Base-by-base conservation (phyloP, 306 rosid species). In the Ochetophila trinervis region DNA sequence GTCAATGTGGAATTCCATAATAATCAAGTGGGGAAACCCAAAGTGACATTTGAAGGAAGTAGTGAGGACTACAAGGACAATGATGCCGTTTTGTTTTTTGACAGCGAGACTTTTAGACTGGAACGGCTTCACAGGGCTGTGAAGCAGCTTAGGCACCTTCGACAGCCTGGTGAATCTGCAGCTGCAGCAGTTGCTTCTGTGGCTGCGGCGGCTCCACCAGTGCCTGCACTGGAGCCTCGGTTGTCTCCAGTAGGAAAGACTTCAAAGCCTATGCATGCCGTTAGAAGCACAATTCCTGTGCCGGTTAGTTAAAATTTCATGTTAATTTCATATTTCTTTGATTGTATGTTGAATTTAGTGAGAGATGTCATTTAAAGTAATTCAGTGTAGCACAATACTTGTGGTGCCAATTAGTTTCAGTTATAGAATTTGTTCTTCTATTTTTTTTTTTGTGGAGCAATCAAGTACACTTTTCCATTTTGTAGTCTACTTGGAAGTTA, bases 21-120 rank as follows among this genome's bases (percentile, higher is more conserved):
- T 85, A 89, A 89, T 37, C 98, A 93, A 78, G 5, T 76, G 36
- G 98, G 98, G 60, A 93, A 87, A 60, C 96, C 95, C 8, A 93
- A 92, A 66, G 93, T 87, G 42, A 77, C 90, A n/a, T 93, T 93
- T 57, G 92, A 89, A 61, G 98, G 98, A 3, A 89, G 78, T 36
- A 84, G 89, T n/a, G 96, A 92, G 86, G 96, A 89, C 24, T 87
- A 85, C 78, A 89, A 82, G 71, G 92, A 89, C 18, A 87, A 79
- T 37, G 96, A 92, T 68, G 96, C 91, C 58, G 95, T 89, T 19
- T 79, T 92, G 83, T 89, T 89, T 60, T 89, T 92, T 50, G 95
- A 89, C 57, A 95, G 98, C 8, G 74, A 79, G 78, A 80, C 86
- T 18, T 82, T 89, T 70, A 83, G 93, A 14, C 61, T 85, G 70